Base-by-base conservation (phyloP, 140 eudicot genomes). In the Flaveria floridana region DNA sequence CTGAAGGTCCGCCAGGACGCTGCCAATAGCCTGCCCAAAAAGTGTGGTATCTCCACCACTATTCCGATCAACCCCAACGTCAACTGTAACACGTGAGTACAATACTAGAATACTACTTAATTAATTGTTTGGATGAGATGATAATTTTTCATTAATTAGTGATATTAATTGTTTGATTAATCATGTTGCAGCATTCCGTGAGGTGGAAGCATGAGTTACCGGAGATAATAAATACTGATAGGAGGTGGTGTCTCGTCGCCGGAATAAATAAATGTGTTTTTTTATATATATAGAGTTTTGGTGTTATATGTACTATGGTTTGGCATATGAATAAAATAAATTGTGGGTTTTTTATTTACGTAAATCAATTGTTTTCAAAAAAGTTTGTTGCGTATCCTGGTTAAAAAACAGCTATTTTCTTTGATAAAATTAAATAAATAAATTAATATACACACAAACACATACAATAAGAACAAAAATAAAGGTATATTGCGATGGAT, bases 11-110 rank as follows among this genome's bases (percentile, higher is more conserved):
- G 46, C 16, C 69, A 47, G 0, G 89, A 80, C 15, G 69, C 77
- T 1, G 91, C 85, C 23, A 11, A 74, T 16, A 65, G 47, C 28
- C 84, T 88, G 20, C 89, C 90, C 0, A 2, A 47, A 1, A 77
- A 66, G 65, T 86, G 90, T 58, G 83, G 82, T 26, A 76, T 86
- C 71, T 4, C 48, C 2, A 44, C 75, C 56, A 23, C 3, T 28
- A 58, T 86, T 53, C 86, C 85, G 1, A 83, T 86, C 64, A 74
- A 76, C 39, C 83, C 85, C 25, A 65, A 30, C 20, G 65, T 80
- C 42, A 42, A 86, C 75, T 86, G 90, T 67, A 64, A 74, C 74
- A 28, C 26, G 83, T 84, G 64, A 84, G 79, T 80, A 10, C 39
- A 28, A 48, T 1, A 34, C 39, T 34, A 34, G 7, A 34, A 34